Base-by-base conservation (phyloP, 2,329 filamentous ascomycete species). In the Aspergillus pseudoviridinutans region DNA sequence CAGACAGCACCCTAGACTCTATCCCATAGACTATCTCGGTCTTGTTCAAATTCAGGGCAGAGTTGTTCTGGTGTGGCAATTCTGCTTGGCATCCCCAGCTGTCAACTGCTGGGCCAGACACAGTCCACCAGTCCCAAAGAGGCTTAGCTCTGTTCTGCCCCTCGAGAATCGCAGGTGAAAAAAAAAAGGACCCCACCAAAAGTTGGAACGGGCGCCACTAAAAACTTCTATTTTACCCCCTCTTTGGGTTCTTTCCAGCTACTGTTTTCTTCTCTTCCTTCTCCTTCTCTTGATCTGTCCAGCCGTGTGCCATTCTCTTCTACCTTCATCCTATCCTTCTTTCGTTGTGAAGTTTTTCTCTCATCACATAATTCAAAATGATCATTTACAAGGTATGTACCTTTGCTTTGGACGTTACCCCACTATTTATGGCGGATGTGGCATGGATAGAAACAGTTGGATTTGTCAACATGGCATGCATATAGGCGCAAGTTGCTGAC, bases 321-420 rank as follows among this genome's bases (percentile, higher is more conserved):
- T 58, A 62, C 65, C 64, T 59, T 64, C 52, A 54, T 56, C 61
- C 65, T 61, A 22, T 68, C 66, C 61, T 62, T 60, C 62, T 56
- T 60, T 64, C 64, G 60, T 63, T 63, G 64, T 53, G 51, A 50
- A 53, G 61, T 50, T 46, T 53, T 27, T 41, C 57, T 58, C 32
- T 56, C 53, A 57, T 62, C 47, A 47, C 61, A 58, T 49, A 75
- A 77, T 78, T 71, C 83, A 88, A 79, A 70, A 91, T 91, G 88
- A 82, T 89, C 75, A 89, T 91, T 74, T 90, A 76, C 85, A 87
- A 82, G 78, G 87, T 89, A 76, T 41, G 64, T 65, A 24, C 28
- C 25, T 55, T 27, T 41, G 7, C 9, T 27, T 8, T 9, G 20
- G 25, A 51, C 28, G 25, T 50, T 53, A 57, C 55, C 55, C 55